phyloP scores from a whole-genome alignment of 495 filamentous ascomycete species.

The Annulohypoxylon maeteangense region DNA sequence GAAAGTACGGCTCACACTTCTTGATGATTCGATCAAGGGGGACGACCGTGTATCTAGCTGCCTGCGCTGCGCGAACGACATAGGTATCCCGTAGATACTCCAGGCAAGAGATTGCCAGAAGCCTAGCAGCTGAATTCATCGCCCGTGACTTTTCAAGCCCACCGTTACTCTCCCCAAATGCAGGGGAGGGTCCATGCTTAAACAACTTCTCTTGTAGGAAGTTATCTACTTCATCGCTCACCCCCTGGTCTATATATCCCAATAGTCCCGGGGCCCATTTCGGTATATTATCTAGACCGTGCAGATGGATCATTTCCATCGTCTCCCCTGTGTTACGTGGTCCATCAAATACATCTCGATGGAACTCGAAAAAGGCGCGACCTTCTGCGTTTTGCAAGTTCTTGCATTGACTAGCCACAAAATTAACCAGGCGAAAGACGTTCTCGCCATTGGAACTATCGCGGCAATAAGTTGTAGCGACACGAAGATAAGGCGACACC shows the following conservation, averaged over 20 bases:
- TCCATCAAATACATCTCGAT: slow-evolving; percentile 49
- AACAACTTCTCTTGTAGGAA: slow-evolving; percentile 69
- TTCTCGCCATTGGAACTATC: slow-evolving; percentile 39
- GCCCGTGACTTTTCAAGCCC: slow-evolving; percentile 38
- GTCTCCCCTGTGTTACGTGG: slow-evolving; percentile 44
- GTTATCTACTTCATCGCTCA: slow-evolving; percentile 65
- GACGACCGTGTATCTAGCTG: slow-evolving; percentile 53
- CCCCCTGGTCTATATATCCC: slow-evolving; percentile 66
- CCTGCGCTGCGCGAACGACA: slow-evolving; percentile 51
- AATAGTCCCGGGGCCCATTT: slow-evolving; percentile 76
- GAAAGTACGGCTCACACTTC: slow-evolving; percentile 55
- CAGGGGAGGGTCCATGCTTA: slow-evolving; percentile 48
- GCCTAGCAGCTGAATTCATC: slow-evolving; percentile 48
- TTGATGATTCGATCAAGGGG: slow-evolving; percentile 56
- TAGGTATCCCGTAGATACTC: slow-evolving; percentile 60
- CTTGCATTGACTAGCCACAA: slow-evolving; percentile 52
- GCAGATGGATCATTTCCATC: slow-evolving; percentile 41
- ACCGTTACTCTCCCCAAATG: slow-evolving; percentile 43
- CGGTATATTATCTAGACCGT: slow-evolving; percentile 62
- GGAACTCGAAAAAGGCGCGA: slow-evolving; percentile 56
- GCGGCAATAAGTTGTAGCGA: slow-evolving; percentile 49
- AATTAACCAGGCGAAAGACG: slow-evolving; percentile 48
- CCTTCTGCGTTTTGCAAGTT: slow-evolving; percentile 54
- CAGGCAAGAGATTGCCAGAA: slow-evolving; percentile 58
- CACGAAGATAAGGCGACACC: slow-evolving; percentile 53